Evolutionary conservation across 2,329 filamentous ascomycete genomes (phyloP).

Genomic region (Tympanopsis confertula): DNA sequence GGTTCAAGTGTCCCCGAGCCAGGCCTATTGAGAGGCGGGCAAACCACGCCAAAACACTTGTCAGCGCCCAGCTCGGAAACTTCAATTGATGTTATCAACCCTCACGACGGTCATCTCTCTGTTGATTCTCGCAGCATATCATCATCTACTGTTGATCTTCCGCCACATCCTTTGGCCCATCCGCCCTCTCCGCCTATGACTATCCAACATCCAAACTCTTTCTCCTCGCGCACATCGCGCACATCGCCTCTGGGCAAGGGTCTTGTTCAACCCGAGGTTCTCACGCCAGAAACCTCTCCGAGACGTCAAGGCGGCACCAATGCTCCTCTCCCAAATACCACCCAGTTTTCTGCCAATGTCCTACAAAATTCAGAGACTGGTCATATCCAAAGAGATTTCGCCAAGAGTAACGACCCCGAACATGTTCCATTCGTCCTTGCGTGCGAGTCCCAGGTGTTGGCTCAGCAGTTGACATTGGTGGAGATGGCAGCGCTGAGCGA

Average conservation of each 20-base stretch:
- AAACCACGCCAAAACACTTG: too few species aligned
- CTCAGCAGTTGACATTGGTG: slow-evolving; percentile 52
- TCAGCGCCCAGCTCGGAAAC: not conserved
- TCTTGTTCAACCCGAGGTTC: slow-evolving; percentile 18
- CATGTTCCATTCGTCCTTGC: slow-evolving; percentile 54
- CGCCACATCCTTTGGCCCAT: slow-evolving; percentile 28
- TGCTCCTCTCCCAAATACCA: not conserved
- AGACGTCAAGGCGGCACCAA: slow-evolving; percentile 7
- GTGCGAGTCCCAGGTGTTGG: slow-evolving; percentile 45
- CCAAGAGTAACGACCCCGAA: slow-evolving; percentile 9
- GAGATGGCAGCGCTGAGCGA: slow-evolving; percentile 56
- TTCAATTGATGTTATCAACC: not conserved
- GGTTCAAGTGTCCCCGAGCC: slow-evolving; percentile 25
- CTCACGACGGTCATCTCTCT: slow-evolving; percentile 2
- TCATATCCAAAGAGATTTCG: not conserved
- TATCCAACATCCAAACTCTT: slow-evolving; percentile 20
- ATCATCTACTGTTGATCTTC: slow-evolving; percentile 24
- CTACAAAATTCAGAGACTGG: not conserved
- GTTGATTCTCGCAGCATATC: slow-evolving; percentile 17
- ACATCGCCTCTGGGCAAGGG: slow-evolving; percentile 16
- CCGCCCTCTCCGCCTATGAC: slow-evolving; percentile 31
- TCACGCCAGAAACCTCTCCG: slow-evolving; percentile 29
- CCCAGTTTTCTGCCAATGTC: not conserved
- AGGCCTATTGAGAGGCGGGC: slow-evolving; percentile 9
- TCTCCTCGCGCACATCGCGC: slow-evolving; percentile 12